Base-by-base conservation (phyloP, 2,329 filamentous ascomycete genomes). In the Fusarium compactum region DNA sequence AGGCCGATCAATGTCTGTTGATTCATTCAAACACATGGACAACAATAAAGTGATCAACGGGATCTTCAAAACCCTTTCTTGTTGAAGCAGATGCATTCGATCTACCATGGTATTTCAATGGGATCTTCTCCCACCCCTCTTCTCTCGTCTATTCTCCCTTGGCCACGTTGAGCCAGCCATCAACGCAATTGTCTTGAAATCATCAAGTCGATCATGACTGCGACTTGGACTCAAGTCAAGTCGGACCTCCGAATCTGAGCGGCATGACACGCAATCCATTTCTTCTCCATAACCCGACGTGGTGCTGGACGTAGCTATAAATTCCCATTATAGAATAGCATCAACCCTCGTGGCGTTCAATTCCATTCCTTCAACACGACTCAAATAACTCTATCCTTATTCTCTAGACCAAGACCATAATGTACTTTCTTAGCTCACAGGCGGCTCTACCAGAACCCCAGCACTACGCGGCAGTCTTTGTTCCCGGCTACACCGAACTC, bases 401-500 rank as follows among this genome's bases (percentile, higher is more conserved):
- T 29, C 44, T 58, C 63, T 63, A 58, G 34, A 24, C 53, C 50
- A 55, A 58, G 54, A 30, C 44, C 67, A 54, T 58, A n/a, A n/a
- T n/a, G n/a, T n/a, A 29, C 29, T 27, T 14, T 47, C 10, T 20
- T 45, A 45, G 58, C 50, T 29, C 56, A 30, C 15, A 40, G 30
- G 30, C 55, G 43, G 30, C 51, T 55, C 57, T 70, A 22, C 30
- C 43, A 47, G 10, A 56, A 24, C 40, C 51, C 29, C 20, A 52
- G 32, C 25, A 58, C 63, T 67, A 63, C 62, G 56, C 53, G 56
- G 67, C 62, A 43, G 62, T 32, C 58, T 67, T 67, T 62, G 63
- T 70, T 38, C 53, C 57, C 53, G 46, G 54, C 65, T 22, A 44
- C 61, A 68, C 67, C 67, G 58, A 70, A 51, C 47, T 69, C 58